Evolutionary conservation across 768 basidiomycete species (phyloP), one percentile per base, ranked within the genome.

Genomic region (Boletus vinaceobasis): DNA sequence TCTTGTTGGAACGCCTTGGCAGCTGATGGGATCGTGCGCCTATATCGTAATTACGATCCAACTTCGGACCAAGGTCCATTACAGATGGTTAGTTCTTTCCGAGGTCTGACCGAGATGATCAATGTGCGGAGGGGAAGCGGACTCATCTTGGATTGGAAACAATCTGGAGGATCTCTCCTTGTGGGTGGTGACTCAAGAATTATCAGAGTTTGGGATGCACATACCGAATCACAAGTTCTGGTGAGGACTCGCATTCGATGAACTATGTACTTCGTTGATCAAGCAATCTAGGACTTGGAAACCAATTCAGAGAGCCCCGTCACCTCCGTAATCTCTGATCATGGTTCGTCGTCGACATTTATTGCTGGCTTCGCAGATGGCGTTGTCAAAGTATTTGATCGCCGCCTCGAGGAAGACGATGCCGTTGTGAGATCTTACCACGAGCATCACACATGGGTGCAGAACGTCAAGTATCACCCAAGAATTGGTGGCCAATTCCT

Each of bases 341-440:
- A 81, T 43, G 84, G 85, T 14, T 79, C 85, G 0, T 85, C 88
- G 17, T 85, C 90, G 53, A 85, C 86, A 2, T 93, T 98, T 71
- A 78, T 90, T 14, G 89, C 93, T 9, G 87, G 94, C 53, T 98
- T 98, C 68, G 97, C 89, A 15, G 93, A 98, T 69, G 97, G 97
- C 11, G 79, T 79, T 5, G 82, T 98, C 49, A 87, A 90, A 62
- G 77, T 97, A 3, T 98, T 94, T 72, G 97, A 99, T 74, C 86
- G 90, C 33, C 84, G 97, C n/a, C 70, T 92, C 13, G 84, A 87
- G 57, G 86, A 87, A 48, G 87, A 93, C 8, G 86, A 93, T 53
- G 85, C 91, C 5, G 85, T 96, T 17, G 83, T 97, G 17, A 77
- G 88, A 47, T 82, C 82, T 2, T 95, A 90, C 66, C 74, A 78